These are phyloP conservation scores for Debaryomycetaceae sp. DNA, from an alignment of 1,139 yeast genomes.

Conservation along the genomic window DNA sequence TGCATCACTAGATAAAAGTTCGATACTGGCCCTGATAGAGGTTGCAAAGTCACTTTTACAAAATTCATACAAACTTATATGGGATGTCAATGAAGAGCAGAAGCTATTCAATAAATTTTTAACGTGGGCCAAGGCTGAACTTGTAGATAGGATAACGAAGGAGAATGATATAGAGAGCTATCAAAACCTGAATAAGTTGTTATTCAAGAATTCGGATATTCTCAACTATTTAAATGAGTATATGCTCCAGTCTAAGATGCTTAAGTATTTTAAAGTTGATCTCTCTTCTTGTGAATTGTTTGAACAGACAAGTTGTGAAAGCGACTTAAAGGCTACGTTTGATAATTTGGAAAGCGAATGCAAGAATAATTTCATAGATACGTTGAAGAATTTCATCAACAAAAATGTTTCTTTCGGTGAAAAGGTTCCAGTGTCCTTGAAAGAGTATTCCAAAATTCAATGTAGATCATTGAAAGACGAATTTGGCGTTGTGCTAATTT, in stretches of 20 bases:
- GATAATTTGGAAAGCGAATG: conserved; percentile 9
- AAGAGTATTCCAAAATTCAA: conserved; percentile 1
- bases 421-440: conserved; percentile 5
- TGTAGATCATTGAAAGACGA: conserved; percentile 1
- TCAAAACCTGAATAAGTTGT: conserved; percentile 14
- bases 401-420: conserved; percentile 8
- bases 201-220: conserved; percentile 22
- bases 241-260: conserved; percentile 23
- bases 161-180: conserved; percentile 33
- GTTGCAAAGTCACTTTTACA: conserved; percentile 32
- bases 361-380: conserved; percentile 8
- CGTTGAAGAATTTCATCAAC: conserved; percentile 14
- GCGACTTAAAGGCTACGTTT: conserved; percentile 9
- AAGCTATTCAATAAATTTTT: conserved; percentile 49
- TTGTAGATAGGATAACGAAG: conserved; percentile 34
- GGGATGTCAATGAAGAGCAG: conserved; percentile 53
- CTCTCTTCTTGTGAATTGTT: conserved; percentile 15
- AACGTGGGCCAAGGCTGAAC: conserved; percentile 42
- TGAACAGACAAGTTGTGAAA: conserved; percentile 2
- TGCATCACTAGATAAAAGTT: conserved; percentile 27
- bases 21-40: conserved; percentile 25
- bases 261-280: conserved; percentile 23
- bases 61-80: conserved; percentile 35
- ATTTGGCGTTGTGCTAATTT: conserved; percentile 6
- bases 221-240: conserved; percentile 28